These are phyloP conservation scores for Infundibulicybe gibba DNA, from an alignment of 768 basidiomycete species.

Conservation along the genomic window DNA sequence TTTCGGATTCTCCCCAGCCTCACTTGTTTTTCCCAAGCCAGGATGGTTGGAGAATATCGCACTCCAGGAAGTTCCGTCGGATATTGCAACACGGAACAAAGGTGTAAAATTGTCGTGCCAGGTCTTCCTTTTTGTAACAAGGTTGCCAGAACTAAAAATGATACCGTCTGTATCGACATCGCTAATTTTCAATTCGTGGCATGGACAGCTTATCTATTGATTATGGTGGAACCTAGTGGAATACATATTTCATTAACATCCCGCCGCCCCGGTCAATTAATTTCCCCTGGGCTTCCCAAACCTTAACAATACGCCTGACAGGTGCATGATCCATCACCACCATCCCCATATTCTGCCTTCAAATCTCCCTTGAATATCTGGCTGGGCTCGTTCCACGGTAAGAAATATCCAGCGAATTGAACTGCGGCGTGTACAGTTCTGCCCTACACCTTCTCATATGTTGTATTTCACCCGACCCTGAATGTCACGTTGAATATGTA, in stretches of 20 bases:
- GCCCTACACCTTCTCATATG: too few relatives aligned
- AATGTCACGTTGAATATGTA: too few relatives aligned
- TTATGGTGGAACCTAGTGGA: constrained; percentile 55
- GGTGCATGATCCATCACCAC: constrained; percentile 34
- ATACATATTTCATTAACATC: background rate
- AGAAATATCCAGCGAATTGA: too few relatives aligned
- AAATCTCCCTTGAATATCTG: constrained; percentile 53
- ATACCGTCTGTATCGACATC: constrained; percentile 64
- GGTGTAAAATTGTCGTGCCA: constrained; percentile 57
- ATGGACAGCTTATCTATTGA: constrained; percentile 66
- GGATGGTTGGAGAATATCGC: too few relatives aligned
- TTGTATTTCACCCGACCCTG: too few relatives aligned
- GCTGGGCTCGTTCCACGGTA: too few relatives aligned
- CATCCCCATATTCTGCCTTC: constrained; percentile 45
- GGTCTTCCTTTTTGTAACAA: constrained; percentile 57
- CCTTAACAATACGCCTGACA: constrained; percentile 30
- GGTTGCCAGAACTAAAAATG: constrained; percentile 52
- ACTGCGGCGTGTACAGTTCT: too few relatives aligned
- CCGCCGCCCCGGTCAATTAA: background rate
- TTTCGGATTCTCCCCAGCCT: too few relatives aligned
- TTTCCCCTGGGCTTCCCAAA: constrained; percentile 38
- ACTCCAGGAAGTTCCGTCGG: constrained; percentile 50
- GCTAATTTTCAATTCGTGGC: constrained; percentile 34
- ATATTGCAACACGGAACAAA: constrained; percentile 56
- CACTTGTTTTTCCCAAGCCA: too few relatives aligned